Base-by-base conservation (phyloP, 371 early-diverging fungal species). In the Haplosporangium sp. region DNA sequence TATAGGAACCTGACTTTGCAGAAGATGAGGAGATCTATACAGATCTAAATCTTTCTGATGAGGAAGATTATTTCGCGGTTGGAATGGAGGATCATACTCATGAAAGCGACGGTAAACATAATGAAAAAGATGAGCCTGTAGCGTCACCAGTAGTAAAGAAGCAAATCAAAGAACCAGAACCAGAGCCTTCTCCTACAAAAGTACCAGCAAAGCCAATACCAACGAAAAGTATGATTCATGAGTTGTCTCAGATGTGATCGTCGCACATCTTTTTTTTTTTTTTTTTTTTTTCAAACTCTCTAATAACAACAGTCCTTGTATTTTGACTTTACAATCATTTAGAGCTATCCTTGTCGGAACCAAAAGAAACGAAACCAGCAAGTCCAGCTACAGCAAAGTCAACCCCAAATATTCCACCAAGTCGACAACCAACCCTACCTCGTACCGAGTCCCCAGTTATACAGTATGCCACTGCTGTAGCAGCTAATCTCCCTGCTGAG, bases 11-110 rank as follows among this genome's bases (percentile, higher is more conserved):
- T 27, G 96, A 95, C 72, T 97, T 95, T 85, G 92, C 90, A 53
- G 98, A 98, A 73, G 94, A 97, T 72, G 97, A 97, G 70, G 90
- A 85, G 59, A 89, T 98, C 27, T 98, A 98, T 84, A 96, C 98
- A 67, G 96, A 96, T 39, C 83, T 98, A 72, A 91, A 95, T 78
- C 86, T 98, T 61, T 95, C 95, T 65, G 96, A 96, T 64, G 96
- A 93, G 61, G 94, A 96, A 39, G 95, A 94, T 69, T 84, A 92
- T 6, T 94, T 87, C 85, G 88, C 87, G 34, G 87, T 93, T 44
- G 78, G 85, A 53, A 86, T 86, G 47, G 90, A 90, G 19, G 92
- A 91, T 45, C 85, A 86, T 55, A 67, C 57, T 38, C 76, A 83
- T 34, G 84, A 76, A 17, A 55, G 60, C 15, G 79, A 74, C 2